Base-by-base conservation (phyloP, 1,284 basidiomycete species). In the Mycena sp. region DNA sequence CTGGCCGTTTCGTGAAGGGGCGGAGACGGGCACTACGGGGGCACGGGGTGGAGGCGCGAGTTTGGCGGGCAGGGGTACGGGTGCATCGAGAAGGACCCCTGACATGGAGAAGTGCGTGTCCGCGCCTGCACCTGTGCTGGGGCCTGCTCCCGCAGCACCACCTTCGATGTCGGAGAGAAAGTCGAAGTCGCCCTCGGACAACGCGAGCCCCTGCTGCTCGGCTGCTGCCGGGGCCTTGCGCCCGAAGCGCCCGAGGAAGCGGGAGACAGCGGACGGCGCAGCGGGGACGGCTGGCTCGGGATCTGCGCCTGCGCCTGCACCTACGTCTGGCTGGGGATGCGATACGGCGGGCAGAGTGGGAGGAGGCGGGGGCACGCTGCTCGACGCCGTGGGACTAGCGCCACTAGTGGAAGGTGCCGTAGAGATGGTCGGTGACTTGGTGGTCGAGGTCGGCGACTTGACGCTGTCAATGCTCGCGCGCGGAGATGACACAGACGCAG, bases 151-250 rank as follows among this genome's bases (percentile, higher is more conserved):
- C n/a, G n/a, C n/a, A n/a, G n/a, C n/a, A n/a, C n/a, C 32, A 21
- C 56, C 64, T 19, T 68, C 87, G 52, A 91, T 86, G 67, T 92
- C 91, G 11, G 87, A 84, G n/a, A 93, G 80, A 68, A 90, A 92
- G 68, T 91, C 89, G 25, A 93, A 77, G 71, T 93, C 91, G 62
- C 90, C 86, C 2, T 85, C 80, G 7, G 90, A 91, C 21, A 92
- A 79, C 4, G 88, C 83, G 43, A 92, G 73, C 49, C 77, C 80
- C 40, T 81, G 80, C 9, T 81, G 73, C 52, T 75, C 77, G 4
- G 78, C 69, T n/a, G n/a, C n/a, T 6, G 80, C 67, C 55, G 77
- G 82, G 23, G 77, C 67, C n/a, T 70, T 67, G 16, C 87, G 83
- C 29, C 88, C 88, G 72, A 93, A 92, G 37, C 89, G 85, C 55